phyloP scores from a whole-genome alignment of 2,329 filamentous ascomycete genomes.

The Thielaviopsis ethacetica region DNA sequence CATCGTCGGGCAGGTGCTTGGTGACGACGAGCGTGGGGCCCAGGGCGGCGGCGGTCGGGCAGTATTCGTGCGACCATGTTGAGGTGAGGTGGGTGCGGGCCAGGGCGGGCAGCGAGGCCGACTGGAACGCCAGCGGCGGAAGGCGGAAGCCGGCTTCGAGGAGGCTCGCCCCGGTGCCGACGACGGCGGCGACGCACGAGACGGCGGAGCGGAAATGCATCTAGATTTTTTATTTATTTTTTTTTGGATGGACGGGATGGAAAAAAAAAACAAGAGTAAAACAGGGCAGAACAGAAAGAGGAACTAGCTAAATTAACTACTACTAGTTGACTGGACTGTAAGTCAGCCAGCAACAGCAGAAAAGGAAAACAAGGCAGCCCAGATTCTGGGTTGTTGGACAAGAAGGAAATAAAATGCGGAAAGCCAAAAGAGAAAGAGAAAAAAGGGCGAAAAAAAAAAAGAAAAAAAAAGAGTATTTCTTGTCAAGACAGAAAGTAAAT shows the following conservation, averaged over 20 bases:
- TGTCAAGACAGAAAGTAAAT: neutral
- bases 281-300: no score
- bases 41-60: neutral
- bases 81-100: neutral
- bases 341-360: neutral
- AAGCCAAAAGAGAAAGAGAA: neutral
- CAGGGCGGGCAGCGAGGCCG: neutral
- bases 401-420: neutral
- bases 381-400: neutral
- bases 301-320: no score
- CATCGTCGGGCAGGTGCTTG: neutral
- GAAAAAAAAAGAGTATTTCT: neutral
- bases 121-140: neutral
- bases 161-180: conserved; percentile 4
- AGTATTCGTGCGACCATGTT: conserved; percentile 1
- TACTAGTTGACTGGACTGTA: neutral
- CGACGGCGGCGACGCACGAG: conserved; percentile 3
- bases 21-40: neutral
- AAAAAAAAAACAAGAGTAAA: neutral
- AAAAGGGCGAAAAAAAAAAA: neutral
- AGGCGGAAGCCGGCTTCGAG: conserved; percentile 5
- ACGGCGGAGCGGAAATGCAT: conserved; percentile 7
- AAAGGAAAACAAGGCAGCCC: neutral
- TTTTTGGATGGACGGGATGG: neutral
- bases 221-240: no score